Conservation (phyloP, 2,329 filamentous ascomycete genomes). For the Thielaviopsis euricoi region DNA sequence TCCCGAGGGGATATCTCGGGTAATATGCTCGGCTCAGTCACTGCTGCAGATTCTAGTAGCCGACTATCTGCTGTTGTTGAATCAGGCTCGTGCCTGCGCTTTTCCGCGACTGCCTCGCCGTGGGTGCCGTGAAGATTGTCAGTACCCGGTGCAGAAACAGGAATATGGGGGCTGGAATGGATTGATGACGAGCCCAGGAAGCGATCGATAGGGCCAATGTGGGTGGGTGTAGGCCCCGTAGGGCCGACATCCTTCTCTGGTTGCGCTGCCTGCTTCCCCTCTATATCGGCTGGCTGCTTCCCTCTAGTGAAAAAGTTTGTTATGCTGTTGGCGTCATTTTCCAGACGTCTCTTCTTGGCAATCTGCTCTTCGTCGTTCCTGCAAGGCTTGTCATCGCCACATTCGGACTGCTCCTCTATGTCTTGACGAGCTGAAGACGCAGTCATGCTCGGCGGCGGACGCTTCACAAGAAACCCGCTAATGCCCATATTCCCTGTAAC, state of each 20-base stretch:
- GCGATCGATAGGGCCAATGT: background rate
- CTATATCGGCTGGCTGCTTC: background rate
- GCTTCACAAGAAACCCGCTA: slow-evolving; percentile 66
- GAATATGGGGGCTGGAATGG: too few relatives aligned
- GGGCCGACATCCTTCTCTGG: background rate
- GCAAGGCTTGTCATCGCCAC: background rate
- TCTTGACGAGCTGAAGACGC: background rate
- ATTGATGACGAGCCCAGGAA: background rate
- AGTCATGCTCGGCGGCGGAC: background rate
- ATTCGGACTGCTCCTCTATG: background rate
- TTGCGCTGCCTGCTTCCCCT: background rate
- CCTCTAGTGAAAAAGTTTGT: slow-evolving; percentile 4
- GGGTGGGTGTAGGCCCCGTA: background rate
- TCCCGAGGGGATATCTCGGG: background rate
- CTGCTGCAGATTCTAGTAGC: background rate
- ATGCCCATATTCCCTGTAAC: slow-evolving; percentile 74
- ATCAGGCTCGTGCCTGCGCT: background rate
- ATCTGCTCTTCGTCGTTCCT: background rate
- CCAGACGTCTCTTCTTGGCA: background rate
- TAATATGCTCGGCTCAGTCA: background rate
- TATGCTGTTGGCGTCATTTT: background rate
- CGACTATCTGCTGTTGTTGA: background rate
- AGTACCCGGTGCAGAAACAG: background rate
- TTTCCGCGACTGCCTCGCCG: background rate
- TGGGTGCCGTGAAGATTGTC: background rate